Base-by-base conservation (phyloP, 305 asterid genomes). In the Ajuga reptans region DNA sequence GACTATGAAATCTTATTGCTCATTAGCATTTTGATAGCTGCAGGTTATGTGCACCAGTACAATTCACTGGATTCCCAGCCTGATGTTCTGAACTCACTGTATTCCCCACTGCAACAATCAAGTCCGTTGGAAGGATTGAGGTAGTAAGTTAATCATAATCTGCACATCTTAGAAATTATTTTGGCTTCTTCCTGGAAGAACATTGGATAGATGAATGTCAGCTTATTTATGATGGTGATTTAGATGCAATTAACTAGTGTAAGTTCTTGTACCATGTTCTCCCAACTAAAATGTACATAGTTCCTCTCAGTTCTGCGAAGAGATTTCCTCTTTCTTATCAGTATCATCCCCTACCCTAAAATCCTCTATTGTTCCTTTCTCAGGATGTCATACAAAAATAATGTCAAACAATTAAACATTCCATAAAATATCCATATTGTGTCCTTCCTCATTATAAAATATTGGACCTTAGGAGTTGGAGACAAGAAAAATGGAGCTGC, bases 41-140 rank as follows among this genome's bases (percentile, higher is more conserved):
- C 87, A 93, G 99, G 96, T 74, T 89, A 89, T 77, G 95, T 93
- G 59, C 91, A 87, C 80, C 90, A 89, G 77, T 91, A 87, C 89
- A 93, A 93, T 78, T 81, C 91, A 7, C 78, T 91, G 92, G 92
- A 91, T 79, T 93, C 96, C 45, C 92, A 89, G 75, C 99, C 99
- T 43, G 99, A 93, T 79, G 99, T 91, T 68, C 82, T 93, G 75
- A 87, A 82, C 80, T 93, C 99, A 12, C 85, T 93, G 58, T 93
- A 93, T 84, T 93, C 97, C 71, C 99, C 99, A 63, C 82, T 93
- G 74, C 96, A 89, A 78, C 87, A 87, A 77, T 84, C 97, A 71
- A 93, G 97, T 77, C 79, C 96, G 46, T 74, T 86, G 68, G 99
- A 90, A 78, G 96, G 92, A 69, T 74, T 87, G 78, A 89, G 99